Evolutionary conservation across 2,329 filamentous ascomycete genomes (phyloP).

Genomic region (Orbilia brochopaga): DNA sequence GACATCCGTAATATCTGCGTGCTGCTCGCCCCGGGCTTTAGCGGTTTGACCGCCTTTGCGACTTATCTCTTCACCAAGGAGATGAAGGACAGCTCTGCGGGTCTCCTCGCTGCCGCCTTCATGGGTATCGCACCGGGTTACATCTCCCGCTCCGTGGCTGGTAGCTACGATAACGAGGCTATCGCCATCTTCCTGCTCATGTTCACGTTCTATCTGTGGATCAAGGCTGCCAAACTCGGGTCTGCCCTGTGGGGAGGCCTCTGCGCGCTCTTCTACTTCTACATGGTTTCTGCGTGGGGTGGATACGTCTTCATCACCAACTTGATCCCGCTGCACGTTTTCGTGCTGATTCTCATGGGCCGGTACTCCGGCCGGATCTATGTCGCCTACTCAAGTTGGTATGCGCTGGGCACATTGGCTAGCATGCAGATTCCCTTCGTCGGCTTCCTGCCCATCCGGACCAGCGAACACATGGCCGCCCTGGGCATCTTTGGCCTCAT

Average conservation of each 20-base stretch:
- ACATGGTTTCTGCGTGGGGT: slow-evolving; percentile 99
- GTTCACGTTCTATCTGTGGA: slow-evolving; percentile 98
- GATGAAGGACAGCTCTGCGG: slow-evolving; percentile 94
- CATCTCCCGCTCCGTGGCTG: slow-evolving; percentile 95
- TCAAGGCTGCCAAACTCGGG: slow-evolving; percentile 95
- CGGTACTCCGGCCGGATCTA: slow-evolving; percentile 92
- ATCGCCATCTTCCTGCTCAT: slow-evolving; percentile 99
- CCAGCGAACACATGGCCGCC: slow-evolving; percentile 97
- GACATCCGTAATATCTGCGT: slow-evolving; percentile 99
- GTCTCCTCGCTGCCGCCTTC: slow-evolving; percentile 89
- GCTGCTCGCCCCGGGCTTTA: slow-evolving; percentile 90
- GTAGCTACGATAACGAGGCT: slow-evolving; percentile 98
- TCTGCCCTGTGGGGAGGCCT: slow-evolving; percentile 96
- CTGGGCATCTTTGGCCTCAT: slow-evolving; percentile 93
- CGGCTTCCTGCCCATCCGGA: slow-evolving; percentile 92
- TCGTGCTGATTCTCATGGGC: slow-evolving; percentile 95
- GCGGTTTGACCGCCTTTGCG: slow-evolving; percentile 88
- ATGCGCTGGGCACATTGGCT: slow-evolving; percentile 89
- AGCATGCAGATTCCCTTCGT: slow-evolving; percentile 99
- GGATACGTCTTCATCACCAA: slow-evolving; percentile 99
- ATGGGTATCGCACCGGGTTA: slow-evolving; percentile 98
- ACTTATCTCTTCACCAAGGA: slow-evolving; percentile 95
- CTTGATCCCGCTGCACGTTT: slow-evolving; percentile 88
- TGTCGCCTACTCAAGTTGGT: slow-evolving; percentile 98
- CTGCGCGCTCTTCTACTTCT: slow-evolving; percentile 95